These are phyloP conservation scores for Perkinsus marinus DNA, from an alignment of 169 alveolate species.

Conservation along the genomic window DNA sequence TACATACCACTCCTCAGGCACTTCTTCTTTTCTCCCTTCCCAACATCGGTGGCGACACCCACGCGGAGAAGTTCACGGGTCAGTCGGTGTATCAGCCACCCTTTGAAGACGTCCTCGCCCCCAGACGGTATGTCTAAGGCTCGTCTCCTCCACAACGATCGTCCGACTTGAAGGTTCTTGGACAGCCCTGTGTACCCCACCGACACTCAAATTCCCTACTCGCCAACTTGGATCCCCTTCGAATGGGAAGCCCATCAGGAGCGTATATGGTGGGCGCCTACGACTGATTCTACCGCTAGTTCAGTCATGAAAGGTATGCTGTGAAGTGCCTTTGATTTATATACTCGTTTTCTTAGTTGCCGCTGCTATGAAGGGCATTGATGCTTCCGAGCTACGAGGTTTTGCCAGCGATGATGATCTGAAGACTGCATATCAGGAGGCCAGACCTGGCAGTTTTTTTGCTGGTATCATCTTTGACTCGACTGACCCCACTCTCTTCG, in stretches of 20 bases:
- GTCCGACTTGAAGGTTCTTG: too few relatives aligned
- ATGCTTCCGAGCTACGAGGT: neutral
- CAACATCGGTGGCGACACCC: neutral
- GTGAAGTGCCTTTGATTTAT: neutral
- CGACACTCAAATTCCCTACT: neutral
- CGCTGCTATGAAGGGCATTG: neutral
- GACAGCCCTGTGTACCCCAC: neutral
- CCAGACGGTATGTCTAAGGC: neutral
- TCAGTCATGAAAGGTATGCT: neutral
- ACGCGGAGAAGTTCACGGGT: neutral
- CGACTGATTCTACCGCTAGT: neutral
- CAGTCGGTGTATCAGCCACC: neutral
- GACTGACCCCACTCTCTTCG: too few relatives aligned
- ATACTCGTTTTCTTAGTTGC: neutral
- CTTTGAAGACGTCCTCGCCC: neutral
- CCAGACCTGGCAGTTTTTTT: neutral
- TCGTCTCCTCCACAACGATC: neutral
- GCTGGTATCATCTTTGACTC: neutral
- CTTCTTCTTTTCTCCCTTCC: neutral
- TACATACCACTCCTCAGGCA: too few relatives aligned
- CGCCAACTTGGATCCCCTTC: neutral
- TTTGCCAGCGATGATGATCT: neutral
- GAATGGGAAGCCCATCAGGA: neutral
- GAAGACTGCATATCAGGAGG: neutral
- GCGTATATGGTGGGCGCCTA: neutral